These are phyloP conservation scores for Parathielavia hyrcaniae DNA, from an alignment of 495 filamentous ascomycete species.

Conservation along the genomic window DNA sequence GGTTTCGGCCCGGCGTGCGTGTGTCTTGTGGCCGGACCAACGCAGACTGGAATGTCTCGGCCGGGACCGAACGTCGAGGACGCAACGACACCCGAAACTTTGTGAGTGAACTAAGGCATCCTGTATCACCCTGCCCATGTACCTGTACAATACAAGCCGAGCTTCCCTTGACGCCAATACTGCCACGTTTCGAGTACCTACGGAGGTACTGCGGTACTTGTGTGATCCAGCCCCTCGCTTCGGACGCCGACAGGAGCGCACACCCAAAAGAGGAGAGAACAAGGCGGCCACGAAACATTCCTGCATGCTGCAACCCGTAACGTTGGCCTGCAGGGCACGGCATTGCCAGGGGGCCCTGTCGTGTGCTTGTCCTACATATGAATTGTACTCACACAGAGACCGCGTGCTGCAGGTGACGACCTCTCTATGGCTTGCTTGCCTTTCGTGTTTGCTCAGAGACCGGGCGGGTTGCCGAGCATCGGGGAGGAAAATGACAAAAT, in stretches of 20 bases:
- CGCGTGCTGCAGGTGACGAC: not conserved
- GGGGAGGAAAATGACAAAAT: constrained; percentile 4
- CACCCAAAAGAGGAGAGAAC: not conserved
- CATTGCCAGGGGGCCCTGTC: not conserved
- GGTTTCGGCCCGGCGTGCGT: too few relatives aligned
- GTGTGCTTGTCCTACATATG: not conserved
- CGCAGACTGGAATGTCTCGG: too few relatives aligned
- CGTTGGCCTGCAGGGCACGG: too few relatives aligned
- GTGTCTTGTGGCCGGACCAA: too few relatives aligned
- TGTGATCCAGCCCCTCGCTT: not conserved
- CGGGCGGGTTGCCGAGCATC: not conserved
- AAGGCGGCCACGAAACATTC: not conserved
- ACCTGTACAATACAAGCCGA: too few relatives aligned
- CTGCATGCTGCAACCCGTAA: not conserved
- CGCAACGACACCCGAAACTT: too few relatives aligned
- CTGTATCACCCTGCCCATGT: too few relatives aligned
- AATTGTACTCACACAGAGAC: not conserved
- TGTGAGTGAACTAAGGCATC: too few relatives aligned
- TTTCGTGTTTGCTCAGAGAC: not conserved
- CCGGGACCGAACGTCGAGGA: too few relatives aligned
- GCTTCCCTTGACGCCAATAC: not conserved
- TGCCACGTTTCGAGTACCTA: not conserved
- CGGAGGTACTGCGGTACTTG: too few relatives aligned
- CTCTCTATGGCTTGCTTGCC: not conserved
- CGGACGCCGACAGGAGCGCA: constrained; percentile 2